A percentile compares a stretch with the other conserved stretches of the same genome.
Evolutionary conservation across 2,329 filamentous ascomycete species (phyloP).

Genomic region (Harringtonia aguacate): DNA sequence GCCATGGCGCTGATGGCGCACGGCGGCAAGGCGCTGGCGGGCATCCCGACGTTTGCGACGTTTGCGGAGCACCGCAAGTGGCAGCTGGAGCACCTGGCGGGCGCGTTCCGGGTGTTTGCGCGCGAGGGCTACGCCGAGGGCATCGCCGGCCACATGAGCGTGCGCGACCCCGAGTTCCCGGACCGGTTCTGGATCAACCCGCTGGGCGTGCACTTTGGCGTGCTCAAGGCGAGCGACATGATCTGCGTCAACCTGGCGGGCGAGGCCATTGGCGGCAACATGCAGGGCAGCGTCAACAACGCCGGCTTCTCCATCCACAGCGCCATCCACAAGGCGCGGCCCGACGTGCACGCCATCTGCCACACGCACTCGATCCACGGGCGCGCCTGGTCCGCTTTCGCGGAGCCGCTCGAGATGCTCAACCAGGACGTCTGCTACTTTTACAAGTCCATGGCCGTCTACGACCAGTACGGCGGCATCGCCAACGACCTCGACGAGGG

Average conservation of each 20-base stretch:
- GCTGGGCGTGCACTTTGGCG: slow-evolving; percentile 44
- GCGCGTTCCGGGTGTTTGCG: slow-evolving; percentile 50
- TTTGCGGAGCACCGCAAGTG: slow-evolving; percentile 7
- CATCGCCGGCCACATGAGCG: slow-evolving; percentile 50
- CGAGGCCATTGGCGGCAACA: slow-evolving; percentile 43
- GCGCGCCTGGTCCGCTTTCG: slow-evolving; percentile 46
- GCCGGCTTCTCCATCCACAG: slow-evolving; percentile 50
- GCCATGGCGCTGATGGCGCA: slow-evolving; percentile 8
- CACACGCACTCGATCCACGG: slow-evolving; percentile 46
- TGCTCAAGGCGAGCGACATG: slow-evolving; percentile 47
- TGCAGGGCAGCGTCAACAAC: slow-evolving; percentile 33
- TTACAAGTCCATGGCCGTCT: slow-evolving; percentile 45
- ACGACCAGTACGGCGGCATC: slow-evolving; percentile 48
- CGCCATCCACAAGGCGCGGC: slow-evolving; percentile 43
- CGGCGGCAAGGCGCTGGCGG: slow-evolving; percentile 5
- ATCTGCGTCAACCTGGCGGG: slow-evolving; percentile 45
- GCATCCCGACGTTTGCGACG: slow-evolving; percentile 7
- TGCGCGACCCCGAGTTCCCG: slow-evolving; percentile 44
- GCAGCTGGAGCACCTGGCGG: slow-evolving; percentile 36
- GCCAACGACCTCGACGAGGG: slow-evolving; percentile 48
- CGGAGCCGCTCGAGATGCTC: slow-evolving; percentile 45
- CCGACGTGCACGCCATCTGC: slow-evolving; percentile 45
- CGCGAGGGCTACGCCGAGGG: slow-evolving; percentile 50
- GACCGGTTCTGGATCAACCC: slow-evolving; percentile 54
- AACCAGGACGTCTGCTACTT: slow-evolving; percentile 46